Conservation (phyloP, 1,284 basidiomycete genomes). For the Fomitiporia mediterranea region DNA sequence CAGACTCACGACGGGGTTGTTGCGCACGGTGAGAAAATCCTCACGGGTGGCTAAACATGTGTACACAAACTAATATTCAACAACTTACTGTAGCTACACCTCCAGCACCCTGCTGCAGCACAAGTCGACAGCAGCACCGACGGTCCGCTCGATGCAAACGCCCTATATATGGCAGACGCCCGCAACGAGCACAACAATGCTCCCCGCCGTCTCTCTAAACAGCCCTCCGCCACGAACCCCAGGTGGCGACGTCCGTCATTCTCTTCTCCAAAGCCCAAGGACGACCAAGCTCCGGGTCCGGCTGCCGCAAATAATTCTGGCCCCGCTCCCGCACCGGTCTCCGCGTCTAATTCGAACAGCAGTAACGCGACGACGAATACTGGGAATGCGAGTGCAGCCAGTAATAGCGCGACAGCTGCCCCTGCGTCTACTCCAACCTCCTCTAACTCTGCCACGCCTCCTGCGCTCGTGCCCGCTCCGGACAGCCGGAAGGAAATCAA, state of each 20-base stretch:
- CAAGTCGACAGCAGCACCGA: no score
- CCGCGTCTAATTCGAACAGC: background rate
- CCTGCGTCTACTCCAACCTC: background rate
- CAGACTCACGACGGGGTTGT: background rate
- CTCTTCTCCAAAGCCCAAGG: constrained; percentile 23
- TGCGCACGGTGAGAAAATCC: background rate
- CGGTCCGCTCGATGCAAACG: background rate
- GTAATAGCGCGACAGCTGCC: background rate
- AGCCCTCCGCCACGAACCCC: constrained; percentile 1
- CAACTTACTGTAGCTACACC: background rate
- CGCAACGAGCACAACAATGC: constrained; percentile 2
- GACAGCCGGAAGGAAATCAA: constrained; percentile 15
- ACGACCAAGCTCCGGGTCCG: constrained; percentile 24
- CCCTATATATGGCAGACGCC: constrained; percentile 6
- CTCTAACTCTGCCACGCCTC: background rate
- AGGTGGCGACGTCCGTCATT: constrained; percentile 21
- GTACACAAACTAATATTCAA: background rate
- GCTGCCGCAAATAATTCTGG: constrained; percentile 24
- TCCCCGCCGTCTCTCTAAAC: background rate
- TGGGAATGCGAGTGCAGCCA: background rate
- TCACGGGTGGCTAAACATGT: background rate
- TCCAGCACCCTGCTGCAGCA: background rate
- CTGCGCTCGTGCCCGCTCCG: constrained; percentile 9
- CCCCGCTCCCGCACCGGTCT: background rate
- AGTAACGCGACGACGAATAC: background rate